These are phyloP conservation scores for Arxiozyma slooffiae DNA, from an alignment of 1,139 yeast genomes.

Conservation along the genomic window DNA sequence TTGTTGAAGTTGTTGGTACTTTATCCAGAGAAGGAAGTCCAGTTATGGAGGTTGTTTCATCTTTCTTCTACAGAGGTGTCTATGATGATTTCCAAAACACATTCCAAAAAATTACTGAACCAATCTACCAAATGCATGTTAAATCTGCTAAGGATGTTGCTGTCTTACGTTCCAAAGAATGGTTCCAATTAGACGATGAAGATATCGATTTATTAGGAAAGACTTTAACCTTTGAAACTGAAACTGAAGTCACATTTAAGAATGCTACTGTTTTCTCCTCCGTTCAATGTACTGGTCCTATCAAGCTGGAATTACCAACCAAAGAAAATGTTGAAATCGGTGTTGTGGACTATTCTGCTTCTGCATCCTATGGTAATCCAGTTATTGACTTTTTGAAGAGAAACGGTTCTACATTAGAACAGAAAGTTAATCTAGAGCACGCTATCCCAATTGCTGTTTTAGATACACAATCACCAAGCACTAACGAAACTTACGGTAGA, in stretches of 20 bases:
- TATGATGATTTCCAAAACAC: slow-evolving; percentile 85
- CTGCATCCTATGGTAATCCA: slow-evolving; percentile 92
- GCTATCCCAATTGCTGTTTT: slow-evolving; percentile 73
- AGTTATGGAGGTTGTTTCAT: slow-evolving; percentile 89
- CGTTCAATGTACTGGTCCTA: slow-evolving; percentile 78
- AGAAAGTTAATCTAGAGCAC: slow-evolving; percentile 83
- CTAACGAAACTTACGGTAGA: slow-evolving; percentile 92
- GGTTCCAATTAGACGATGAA: slow-evolving; percentile 77
- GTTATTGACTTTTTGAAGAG: slow-evolving; percentile 88
- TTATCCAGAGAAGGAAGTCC: slow-evolving; percentile 66
- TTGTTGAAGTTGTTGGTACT: slow-evolving; percentile 91
- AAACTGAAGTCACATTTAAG: slow-evolving; percentile 75
- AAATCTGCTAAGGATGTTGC: slow-evolving; percentile 82
- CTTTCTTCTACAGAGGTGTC: slow-evolving; percentile 91
- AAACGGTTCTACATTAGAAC: slow-evolving; percentile 89
- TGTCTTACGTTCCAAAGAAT: slow-evolving; percentile 86
- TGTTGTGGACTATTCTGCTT: slow-evolving; percentile 80
- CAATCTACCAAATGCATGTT: slow-evolving; percentile 72
- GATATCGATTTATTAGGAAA: slow-evolving; percentile 66
- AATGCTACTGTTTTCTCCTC: slow-evolving; percentile 65
- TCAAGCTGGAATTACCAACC: slow-evolving; percentile 80
- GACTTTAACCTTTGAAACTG: slow-evolving; percentile 81
- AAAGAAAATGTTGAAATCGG: slow-evolving; percentile 88
- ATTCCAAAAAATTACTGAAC: slow-evolving; percentile 78
- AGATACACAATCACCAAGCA: slow-evolving; percentile 43